Evolutionary conservation across 2,329 filamentous ascomycete genomes (phyloP).

Genomic region (Diaporthe ilicicola): DNA sequence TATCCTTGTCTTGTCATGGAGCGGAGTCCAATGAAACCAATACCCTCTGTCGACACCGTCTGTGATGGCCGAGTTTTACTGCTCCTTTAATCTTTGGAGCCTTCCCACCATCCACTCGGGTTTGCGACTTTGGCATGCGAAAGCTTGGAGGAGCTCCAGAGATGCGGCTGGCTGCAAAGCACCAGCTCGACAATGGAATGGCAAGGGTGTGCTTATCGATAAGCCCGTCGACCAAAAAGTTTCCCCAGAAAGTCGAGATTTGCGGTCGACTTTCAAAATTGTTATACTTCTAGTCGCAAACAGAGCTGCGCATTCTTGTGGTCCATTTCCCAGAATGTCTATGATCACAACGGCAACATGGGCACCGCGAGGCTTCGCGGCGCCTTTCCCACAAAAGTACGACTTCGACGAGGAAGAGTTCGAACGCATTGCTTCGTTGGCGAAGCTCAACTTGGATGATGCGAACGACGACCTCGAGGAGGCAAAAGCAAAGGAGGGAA

Average conservation of each 20-base stretch:
- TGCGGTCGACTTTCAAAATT: conserved; percentile 5
- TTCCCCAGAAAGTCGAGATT: conserved; percentile 18
- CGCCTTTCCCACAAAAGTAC: conserved; percentile 79
- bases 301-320: not conserved
- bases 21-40: not conserved
- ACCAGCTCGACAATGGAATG: not conserved
- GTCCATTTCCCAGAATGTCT: conserved; percentile 56
- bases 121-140: not conserved
- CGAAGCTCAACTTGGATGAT: conserved; percentile 86
- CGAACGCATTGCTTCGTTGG: conserved; percentile 76
- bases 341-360: conserved; percentile 82
- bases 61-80: not conserved
- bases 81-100: not conserved
- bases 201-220: conserved; percentile 19
- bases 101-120: not conserved
- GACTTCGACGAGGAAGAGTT: conserved; percentile 79
- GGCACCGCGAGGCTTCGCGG: conserved; percentile 80
- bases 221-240: conserved; percentile 25
- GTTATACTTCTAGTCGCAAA: conserved; percentile 6
- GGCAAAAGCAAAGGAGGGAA: conserved; percentile 61
- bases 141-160: not conserved
- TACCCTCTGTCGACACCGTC: not conserved
- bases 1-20: not conserved
- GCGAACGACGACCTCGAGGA: conserved; percentile 86
- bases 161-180: not conserved